phyloP scores from a whole-genome alignment of 1,284 basidiomycete genomes.

The Ganoderma meredithae region DNA sequence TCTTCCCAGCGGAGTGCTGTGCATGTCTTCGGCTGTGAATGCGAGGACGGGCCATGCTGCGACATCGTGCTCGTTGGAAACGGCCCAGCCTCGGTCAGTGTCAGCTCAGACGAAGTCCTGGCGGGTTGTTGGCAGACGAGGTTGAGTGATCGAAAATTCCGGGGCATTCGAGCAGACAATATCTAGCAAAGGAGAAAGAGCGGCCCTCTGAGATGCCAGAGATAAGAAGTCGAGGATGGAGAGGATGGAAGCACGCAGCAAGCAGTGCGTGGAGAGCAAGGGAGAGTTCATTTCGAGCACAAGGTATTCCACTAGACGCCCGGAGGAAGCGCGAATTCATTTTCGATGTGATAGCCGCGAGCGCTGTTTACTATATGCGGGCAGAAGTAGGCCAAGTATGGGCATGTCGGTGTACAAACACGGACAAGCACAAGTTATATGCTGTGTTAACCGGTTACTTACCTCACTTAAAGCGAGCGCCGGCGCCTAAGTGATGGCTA shows the following conservation, averaged over 20 bases:
- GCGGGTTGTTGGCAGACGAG: background rate
- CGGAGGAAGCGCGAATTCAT: background rate
- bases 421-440: constrained; percentile 13
- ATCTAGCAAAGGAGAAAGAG: background rate
- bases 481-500: constrained; percentile 21
- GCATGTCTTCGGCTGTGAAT: background rate
- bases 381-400: background rate
- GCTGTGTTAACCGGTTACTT: constrained; percentile 17
- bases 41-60: background rate
- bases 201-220: background rate
- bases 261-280: background rate
- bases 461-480: constrained; percentile 20
- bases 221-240: background rate
- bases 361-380: constrained; percentile 12
- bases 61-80: background rate
- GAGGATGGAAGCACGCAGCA: constrained; percentile 4
- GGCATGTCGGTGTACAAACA: constrained; percentile 22
- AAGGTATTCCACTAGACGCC: constrained; percentile 6
- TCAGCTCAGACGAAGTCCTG: too few species aligned
- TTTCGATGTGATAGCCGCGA: background rate
- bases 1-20: background rate
- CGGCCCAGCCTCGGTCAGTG: too few species aligned
- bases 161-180: background rate
- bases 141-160: background rate
- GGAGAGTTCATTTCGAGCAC: constrained; percentile 15